Percentiles rank a stretch among this genome's conserved stretches.
These are phyloP conservation scores for Torrubiella hemipterigena DNA, from an alignment of 2,329 filamentous ascomycete species.

Conservation along the genomic window DNA sequence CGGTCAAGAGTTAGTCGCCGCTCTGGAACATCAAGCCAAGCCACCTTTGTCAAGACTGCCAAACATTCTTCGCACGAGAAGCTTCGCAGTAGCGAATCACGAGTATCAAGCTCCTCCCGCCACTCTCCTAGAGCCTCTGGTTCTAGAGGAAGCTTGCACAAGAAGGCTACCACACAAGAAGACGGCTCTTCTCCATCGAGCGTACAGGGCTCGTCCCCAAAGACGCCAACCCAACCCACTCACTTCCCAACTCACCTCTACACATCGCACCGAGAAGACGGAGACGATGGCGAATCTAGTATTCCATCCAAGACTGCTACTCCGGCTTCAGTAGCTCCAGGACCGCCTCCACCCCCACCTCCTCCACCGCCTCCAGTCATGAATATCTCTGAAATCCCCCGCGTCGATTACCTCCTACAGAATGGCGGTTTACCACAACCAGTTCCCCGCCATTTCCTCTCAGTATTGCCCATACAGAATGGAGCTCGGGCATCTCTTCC, in stretches of 20 bases:
- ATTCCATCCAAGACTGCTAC: slow-evolving; percentile 26
- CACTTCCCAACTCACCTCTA: slow-evolving; percentile 36
- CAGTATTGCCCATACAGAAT: slow-evolving; percentile 45
- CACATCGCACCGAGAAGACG: slow-evolving; percentile 24
- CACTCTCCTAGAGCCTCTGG: slow-evolving; percentile 23
- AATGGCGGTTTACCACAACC: slow-evolving; percentile 68
- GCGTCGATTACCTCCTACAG: slow-evolving; percentile 85
- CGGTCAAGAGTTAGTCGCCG: slow-evolving; percentile 39
- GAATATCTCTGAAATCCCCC: slow-evolving; percentile 57
- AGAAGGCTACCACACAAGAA: too few relatives aligned
- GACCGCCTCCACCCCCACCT: slow-evolving; percentile 29
- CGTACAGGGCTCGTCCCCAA: slow-evolving; percentile 44
- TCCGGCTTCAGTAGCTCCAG: slow-evolving; percentile 19
- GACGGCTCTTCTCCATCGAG: slow-evolving; percentile 33
- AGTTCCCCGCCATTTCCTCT: slow-evolving; percentile 62
- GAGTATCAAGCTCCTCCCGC: slow-evolving; percentile 20
- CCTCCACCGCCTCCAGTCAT: slow-evolving; percentile 57
- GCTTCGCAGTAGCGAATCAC: slow-evolving; percentile 19
- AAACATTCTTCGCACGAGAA: slow-evolving; percentile 22
- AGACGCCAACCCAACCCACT: slow-evolving; percentile 44
- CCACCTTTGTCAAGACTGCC: slow-evolving; percentile 35
- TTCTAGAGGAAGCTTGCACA: slow-evolving; percentile 20
- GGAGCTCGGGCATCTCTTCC: slow-evolving; percentile 48
- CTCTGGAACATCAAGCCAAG: slow-evolving; percentile 46
- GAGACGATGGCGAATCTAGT: slow-evolving; percentile 20